Percentiles rank a stretch among this genome's conserved stretches.
Conservation (phyloP, 495 filamentous ascomycete genomes). For the Halenospora varia region DNA sequence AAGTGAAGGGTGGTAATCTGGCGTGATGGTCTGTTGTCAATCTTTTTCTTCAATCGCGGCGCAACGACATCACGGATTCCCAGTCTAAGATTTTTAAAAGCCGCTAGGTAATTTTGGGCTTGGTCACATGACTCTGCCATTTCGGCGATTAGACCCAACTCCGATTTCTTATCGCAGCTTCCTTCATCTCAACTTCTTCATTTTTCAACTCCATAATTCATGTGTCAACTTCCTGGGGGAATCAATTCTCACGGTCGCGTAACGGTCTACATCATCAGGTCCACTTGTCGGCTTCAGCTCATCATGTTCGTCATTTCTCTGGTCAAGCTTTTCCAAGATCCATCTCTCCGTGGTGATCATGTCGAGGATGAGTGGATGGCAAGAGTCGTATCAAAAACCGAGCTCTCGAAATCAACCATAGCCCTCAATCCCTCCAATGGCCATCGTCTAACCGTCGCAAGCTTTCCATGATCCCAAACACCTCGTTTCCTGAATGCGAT, state of each 20-base stretch:
- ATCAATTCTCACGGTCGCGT: too few relatives aligned
- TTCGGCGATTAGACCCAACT: neutral
- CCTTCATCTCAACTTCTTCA: neutral
- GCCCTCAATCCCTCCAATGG: neutral
- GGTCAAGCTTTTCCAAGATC: too few relatives aligned
- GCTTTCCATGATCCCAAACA: too few relatives aligned
- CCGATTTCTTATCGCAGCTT: neutral
- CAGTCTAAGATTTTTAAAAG: neutral
- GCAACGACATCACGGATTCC: neutral
- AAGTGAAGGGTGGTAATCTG: neutral
- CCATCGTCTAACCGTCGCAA: too few relatives aligned
- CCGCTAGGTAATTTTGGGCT: neutral
- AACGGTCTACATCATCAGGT: too few relatives aligned
- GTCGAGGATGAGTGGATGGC: too few relatives aligned
- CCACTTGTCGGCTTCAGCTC: too few relatives aligned
- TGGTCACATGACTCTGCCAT: neutral
- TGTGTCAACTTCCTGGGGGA: neutral
- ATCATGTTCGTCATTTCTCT: too few relatives aligned
- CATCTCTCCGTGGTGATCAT: too few relatives aligned
- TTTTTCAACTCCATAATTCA: too few relatives aligned
- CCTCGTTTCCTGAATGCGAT: neutral
- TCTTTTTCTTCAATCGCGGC: neutral
- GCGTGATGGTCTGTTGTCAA: neutral
- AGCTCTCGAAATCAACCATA: too few relatives aligned
- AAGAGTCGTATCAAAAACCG: too few relatives aligned